A percentile compares a stretch with the other conserved stretches of the same genome.
Evolutionary conservation across 257 asterid species (phyloP).

Genomic region (Cinchona pubescens): DNA sequence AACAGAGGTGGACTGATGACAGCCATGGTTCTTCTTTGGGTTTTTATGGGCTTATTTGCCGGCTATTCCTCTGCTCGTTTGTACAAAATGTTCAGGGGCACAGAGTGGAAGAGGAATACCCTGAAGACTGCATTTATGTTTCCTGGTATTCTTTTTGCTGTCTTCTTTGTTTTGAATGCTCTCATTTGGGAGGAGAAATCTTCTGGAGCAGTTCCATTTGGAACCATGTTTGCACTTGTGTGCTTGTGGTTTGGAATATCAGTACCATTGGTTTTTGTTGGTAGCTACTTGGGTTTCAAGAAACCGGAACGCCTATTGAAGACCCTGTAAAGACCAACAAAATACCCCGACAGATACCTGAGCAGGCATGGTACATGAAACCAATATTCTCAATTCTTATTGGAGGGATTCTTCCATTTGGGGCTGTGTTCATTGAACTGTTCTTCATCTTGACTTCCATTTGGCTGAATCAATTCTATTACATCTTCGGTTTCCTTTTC

Average conservation of each 20-base stretch:
- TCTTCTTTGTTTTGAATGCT: constrained; percentile 69
- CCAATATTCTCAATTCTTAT: constrained; percentile 71
- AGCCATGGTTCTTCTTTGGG: constrained; percentile 92
- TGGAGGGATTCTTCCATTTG: constrained; percentile 89
- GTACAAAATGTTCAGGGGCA: constrained; percentile 77
- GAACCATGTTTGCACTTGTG: constrained; percentile 81
- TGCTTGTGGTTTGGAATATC: constrained; percentile 89
- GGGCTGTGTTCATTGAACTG: constrained; percentile 86
- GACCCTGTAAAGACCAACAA: constrained; percentile 86
- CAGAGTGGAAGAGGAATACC: constrained; percentile 78
- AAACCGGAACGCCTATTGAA: constrained; percentile 65
- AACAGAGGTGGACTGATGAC: constrained; percentile 92
- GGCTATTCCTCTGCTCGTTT: constrained; percentile 82
- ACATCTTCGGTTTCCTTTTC: constrained; percentile 87
- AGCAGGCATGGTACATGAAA: constrained; percentile 91
- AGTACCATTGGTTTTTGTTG: constrained; percentile 77
- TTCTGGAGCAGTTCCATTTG: constrained; percentile 86
- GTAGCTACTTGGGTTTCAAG: constrained; percentile 80
- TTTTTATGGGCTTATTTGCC: constrained; percentile 81
- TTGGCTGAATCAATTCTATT: constrained; percentile 91
- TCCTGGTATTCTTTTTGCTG: constrained; percentile 71
- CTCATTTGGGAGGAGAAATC: constrained; percentile 86
- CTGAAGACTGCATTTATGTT: constrained; percentile 85
- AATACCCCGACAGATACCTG: constrained; percentile 82
- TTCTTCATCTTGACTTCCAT: constrained; percentile 90